Conservation (phyloP, 345 rosid genomes). For the Populus deltoides region DNA sequence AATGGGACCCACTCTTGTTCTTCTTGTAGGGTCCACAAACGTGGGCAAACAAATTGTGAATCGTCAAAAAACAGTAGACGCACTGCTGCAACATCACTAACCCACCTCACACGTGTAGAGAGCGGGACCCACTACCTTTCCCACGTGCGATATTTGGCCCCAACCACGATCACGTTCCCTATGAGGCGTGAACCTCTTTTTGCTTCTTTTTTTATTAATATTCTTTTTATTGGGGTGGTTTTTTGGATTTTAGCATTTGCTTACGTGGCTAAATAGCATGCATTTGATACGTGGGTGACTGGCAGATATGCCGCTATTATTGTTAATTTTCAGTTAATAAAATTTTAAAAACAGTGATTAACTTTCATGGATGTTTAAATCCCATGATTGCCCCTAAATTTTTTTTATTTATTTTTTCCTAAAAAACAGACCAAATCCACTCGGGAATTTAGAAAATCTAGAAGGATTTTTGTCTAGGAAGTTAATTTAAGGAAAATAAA, state of each 20-base stretch:
- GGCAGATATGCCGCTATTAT: slow-evolving; percentile 20
- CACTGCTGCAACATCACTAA: not conserved
- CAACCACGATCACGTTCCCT: slow-evolving; percentile 7
- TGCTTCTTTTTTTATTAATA: not conserved
- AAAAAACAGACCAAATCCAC: not conserved
- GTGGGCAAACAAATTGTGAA: not conserved
- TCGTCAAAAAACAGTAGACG: not conserved
- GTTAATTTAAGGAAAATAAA: not conserved
- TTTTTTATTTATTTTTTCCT: too few species aligned
- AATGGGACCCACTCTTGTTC: slow-evolving; percentile 31
- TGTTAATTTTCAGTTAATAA: slow-evolving; percentile 7
- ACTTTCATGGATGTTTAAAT: not conserved
- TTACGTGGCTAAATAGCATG: slow-evolving; percentile 16
- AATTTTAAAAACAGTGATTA: not conserved
- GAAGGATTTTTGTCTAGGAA: not conserved
- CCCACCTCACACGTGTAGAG: slow-evolving; percentile 16
- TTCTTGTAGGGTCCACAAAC: slow-evolving; percentile 11
- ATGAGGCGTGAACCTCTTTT: not conserved
- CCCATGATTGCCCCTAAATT: not conserved
- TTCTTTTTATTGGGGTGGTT: not conserved
- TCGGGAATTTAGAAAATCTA: not conserved
- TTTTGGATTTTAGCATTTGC: slow-evolving; percentile 6
- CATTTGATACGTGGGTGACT: slow-evolving; percentile 24
- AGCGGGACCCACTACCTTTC: slow-evolving; percentile 11
- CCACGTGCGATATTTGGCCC: not conserved